Evolutionary conservation across 148 eudicot genomes (phyloP), one percentile per base, ranked within the genome.

Genomic region (Fagopyrum homotropicum): DNA sequence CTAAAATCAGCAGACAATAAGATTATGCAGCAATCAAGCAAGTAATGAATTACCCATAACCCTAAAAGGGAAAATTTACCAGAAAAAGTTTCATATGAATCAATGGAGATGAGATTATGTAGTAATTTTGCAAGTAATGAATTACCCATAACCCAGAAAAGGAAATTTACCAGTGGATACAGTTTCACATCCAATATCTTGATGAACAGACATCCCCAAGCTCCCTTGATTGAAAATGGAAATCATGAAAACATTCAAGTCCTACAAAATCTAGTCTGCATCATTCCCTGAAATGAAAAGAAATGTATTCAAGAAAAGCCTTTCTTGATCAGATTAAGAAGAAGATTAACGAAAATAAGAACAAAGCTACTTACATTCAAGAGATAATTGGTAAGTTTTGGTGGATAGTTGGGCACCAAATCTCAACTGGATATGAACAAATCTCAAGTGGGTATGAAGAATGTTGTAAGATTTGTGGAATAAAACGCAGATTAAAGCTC

Each of bases 371-470:
- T 2, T 56, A 17, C 61, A 17, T 16, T 6, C 16, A 22, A 6
- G 61, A 56, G 61, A 57, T 17, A 57, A 17, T 57, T 19, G 63
- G 63, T 12, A 64, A 64, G 46, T 35, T 64, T 64, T 35, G 70
- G 70, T 64, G 45, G 45, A 30, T 64, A 30, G 4, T 40, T 35
- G 45, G 52, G 70, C 9, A 60, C 46, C 71, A 40, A 66, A 40
- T 66, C 35, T 66, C 71, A 66, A 40, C 19, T 66, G 71, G 71
- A 44, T 30, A 60, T 63, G 69, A 1, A 63, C 7, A 63, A 29
- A 40, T 66, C 35, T 66, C 71, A 66, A 40, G n/a, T 66, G 71
- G 71, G 69, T 30, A 60, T 63, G 69, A 1, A 63, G n/a, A 63
- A 29, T 30, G 40, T 63, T 30, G 69, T 30, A 63, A 11, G 69